Evolutionary conservation across 2,329 filamentous ascomycete species (phyloP), one percentile per base, ranked within the genome.

Genomic region (Aspergillus novofumigatus): DNA sequence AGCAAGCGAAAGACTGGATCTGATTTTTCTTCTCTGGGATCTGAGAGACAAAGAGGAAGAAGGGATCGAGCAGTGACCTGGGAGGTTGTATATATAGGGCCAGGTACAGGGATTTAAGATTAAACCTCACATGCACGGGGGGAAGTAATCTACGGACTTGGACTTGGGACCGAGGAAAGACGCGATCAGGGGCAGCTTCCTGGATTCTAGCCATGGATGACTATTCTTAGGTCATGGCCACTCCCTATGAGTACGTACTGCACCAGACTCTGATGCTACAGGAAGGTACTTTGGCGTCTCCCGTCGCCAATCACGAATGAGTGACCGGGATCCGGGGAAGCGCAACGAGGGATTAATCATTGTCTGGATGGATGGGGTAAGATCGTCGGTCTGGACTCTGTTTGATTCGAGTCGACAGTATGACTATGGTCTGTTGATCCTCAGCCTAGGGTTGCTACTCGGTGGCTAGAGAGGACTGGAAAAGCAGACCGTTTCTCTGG

Each of bases 341-440:
- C 3, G 14, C 29, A 45, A 42, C 25, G 41, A 51, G 45, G 35
- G 48, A 58, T 58, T 51, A 56, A 53, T 42, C 59, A 38, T 49
- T 49, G 42, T 54, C 29, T 44, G 45, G 35, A 20, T 41, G 26
- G 20, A 32, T 35, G 26, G 4, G 44, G 28, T 3, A 54, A 26
- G 60, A 62, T 62, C 60, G 52, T 52, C 60, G 60, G 53, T 59
- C 58, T 57, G 59, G 59, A 53, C 59, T 56, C 20, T 8, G 17
- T 5, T 20, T 25, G 38, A 44, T 42, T 53, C 32, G 38, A 9
- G 23, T 26, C 38, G 26, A 32, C n/a, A 47, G 54, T 49, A 44
- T 23, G 45, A 49, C 48, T 25, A 48, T 51, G 21, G 53, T 38
- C 4, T 26, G 41, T 44, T 23, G n/a, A 44, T 44, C 41, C 41